These are phyloP conservation scores for Setomelanomma holmii DNA, from an alignment of 2,329 filamentous ascomycete species.

Conservation along the genomic window DNA sequence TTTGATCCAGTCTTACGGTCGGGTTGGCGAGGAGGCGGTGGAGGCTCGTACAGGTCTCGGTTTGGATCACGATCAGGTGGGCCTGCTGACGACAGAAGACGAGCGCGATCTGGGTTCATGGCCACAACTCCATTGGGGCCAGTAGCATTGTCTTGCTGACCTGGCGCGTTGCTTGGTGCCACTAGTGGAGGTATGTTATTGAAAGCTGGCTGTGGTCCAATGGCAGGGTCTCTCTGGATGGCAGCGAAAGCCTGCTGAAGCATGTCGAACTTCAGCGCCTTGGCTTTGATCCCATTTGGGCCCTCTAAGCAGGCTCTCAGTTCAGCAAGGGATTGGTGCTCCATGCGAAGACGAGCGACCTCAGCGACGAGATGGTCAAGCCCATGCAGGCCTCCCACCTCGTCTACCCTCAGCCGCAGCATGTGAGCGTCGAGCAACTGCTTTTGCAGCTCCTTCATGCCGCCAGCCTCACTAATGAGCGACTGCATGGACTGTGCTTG, in stretches of 20 bases:
- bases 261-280: conserved; percentile 20
- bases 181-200: no score
- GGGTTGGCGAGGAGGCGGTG: conserved; percentile 4
- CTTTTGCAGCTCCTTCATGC: conserved; percentile 15
- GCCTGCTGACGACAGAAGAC: conserved; percentile 12
- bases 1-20: conserved; percentile 26
- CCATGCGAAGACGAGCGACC: conserved; percentile 4
- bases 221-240: background rate
- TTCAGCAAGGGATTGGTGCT: conserved; percentile 8
- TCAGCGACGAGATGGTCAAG: conserved; percentile 13
- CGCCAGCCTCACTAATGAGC: conserved; percentile 17
- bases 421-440: conserved; percentile 13
- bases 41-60: conserved; percentile 21
- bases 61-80: conserved; percentile 16
- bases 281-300: conserved; percentile 2
- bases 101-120: conserved; percentile 23
- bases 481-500: conserved; percentile 6
- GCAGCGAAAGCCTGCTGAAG: conserved; percentile 13
- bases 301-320: conserved; percentile 4
- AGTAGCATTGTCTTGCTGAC: no score
- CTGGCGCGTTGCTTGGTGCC: no score
- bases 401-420: conserved; percentile 15
- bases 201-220: background rate
- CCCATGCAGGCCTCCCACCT: conserved; percentile 13
- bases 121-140: background rate